Conservation (phyloP, 768 basidiomycete species). For the Russula lepida region DNA sequence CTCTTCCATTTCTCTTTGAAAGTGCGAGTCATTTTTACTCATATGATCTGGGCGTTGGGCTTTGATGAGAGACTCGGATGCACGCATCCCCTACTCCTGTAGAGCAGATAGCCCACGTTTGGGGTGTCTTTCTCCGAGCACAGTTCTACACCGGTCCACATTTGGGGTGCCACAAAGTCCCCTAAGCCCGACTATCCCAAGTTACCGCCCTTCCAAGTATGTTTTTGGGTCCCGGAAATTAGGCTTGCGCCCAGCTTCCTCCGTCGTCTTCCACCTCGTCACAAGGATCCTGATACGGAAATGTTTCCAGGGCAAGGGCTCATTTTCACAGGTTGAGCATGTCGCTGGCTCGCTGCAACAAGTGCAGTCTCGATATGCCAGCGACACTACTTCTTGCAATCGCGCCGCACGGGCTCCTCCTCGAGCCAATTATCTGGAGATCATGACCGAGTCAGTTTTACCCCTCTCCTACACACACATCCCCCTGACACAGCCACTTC, state of each 20-base stretch:
- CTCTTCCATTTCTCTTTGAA: too few relatives aligned
- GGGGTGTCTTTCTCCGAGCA: too few relatives aligned
- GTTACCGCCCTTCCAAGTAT: too few relatives aligned
- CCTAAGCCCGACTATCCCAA: background rate
- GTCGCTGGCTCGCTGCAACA: background rate
- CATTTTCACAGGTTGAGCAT: background rate
- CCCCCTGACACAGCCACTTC: constrained; percentile 10
- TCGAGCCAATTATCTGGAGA: background rate
- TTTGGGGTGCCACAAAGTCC: background rate
- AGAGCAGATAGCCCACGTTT: too few relatives aligned
- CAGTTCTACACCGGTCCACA: too few relatives aligned
- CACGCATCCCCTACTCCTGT: too few relatives aligned
- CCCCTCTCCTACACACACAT: background rate
- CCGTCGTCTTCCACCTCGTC: background rate
- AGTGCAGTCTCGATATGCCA: background rate
- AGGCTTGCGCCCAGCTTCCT: background rate
- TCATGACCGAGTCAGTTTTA: background rate
- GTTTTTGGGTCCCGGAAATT: background rate
- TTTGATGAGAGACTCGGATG: too few relatives aligned
- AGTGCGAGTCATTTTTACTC: too few relatives aligned
- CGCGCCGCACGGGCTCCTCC: constrained; percentile 1
- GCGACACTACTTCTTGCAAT: background rate
- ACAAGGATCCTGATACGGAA: background rate
- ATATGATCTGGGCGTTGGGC: too few relatives aligned
- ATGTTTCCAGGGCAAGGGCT: background rate